Base-by-base conservation (phyloP, 202 grass and related monocot genomes). In the Eragrostis tef region DNA sequence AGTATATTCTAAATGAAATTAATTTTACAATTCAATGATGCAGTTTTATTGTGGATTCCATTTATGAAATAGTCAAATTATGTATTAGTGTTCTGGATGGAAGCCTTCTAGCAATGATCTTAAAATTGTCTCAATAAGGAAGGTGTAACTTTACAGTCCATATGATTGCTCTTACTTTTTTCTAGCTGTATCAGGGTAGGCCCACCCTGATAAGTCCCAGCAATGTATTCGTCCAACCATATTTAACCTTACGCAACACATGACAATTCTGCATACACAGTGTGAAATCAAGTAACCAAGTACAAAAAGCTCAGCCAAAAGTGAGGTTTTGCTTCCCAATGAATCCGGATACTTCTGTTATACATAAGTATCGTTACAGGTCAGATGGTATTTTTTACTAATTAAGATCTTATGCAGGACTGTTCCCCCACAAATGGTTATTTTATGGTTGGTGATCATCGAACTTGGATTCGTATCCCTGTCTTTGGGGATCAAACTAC, bases 251-350 rank as follows among this genome's bases (percentile, higher is more conserved):
- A 5, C 49, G 7, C 29, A 73, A 71, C 79, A 86, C 57, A 85
- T 67, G 87, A 7, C 58, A 73, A 59, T 72, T 45, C 64, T 46
- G 39, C 77, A 57, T 62, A 53, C 51, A 54, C 12, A 76, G 29
- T 86, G 61, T 83, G 83, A 83, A 86, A 67, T 60, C 67, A 63
- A 86, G 48, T 64, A 63, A 64, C 25, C 61, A 75, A 86, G 79
- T 64, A 70, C 83, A 60, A 53, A 61, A 70, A 81, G 73, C 10
- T 17, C 27, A 63, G 20, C 31, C 14, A 69, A 86, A 89, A 70
- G 79, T 1, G 27, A 74, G 46, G 61, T 54, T 82, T 89, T 78
- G 78, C 83, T 83, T 88, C 67, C 68, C 44, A 44, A 24, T 79
- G 67, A 88, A 74, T 83, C 76, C 26, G 27, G 53, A 26, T 73